Evolutionary conservation across 2,329 filamentous ascomycete species (phyloP), one percentile per base, ranked within the genome.

Genomic region (Alternaria triticina): DNA sequence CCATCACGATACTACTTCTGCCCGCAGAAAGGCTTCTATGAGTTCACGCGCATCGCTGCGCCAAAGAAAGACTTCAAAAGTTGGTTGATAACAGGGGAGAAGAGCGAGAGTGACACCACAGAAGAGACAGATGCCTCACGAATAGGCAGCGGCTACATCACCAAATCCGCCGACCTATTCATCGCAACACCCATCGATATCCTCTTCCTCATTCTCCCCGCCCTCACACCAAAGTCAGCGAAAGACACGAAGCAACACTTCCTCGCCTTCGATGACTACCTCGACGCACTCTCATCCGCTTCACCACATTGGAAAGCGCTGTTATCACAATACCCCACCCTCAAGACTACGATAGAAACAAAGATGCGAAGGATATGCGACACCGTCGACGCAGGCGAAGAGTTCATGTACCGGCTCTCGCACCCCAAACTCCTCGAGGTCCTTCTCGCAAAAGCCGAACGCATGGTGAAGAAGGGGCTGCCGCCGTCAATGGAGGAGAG

Each of bases 101-200:
- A 73, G 45, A 28, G 27, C 30, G 45, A 58, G 6, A 56, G 61
- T 20, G 61, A 15, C 36, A 22, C 28, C 28, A 20, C 20, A 25
- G 45, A 54, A 17, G 49, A 61, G 0, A 43, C 44, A 49, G 65
- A 65, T 3, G 47, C 46, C 6, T 57, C 51, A 17, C 54, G 64
- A 12, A 61, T 74, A 56, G 70, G 72, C 27, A 71, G 69, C 71
- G 88, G 86, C 12, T 87, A 87, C 68, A 81, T 93, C 23, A 86
- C 89, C 33, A 89, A 89, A 72, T 86, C 85, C 46, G 89, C 93
- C 33, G 89, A 94, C 63, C 82, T 98, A n/a, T 91, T 91, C 72
- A 81, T 98, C 62, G 93, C 95, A 9, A 97, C 96, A 1, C 87
- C 89, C 2, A 84, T 97, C 58, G 96, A 99, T 78, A 87, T 92